Percentiles rank a stretch among this genome's conserved stretches.
Evolutionary conservation across 495 filamentous ascomycete species (phyloP).

Genomic region (Neurospora sp.): DNA sequence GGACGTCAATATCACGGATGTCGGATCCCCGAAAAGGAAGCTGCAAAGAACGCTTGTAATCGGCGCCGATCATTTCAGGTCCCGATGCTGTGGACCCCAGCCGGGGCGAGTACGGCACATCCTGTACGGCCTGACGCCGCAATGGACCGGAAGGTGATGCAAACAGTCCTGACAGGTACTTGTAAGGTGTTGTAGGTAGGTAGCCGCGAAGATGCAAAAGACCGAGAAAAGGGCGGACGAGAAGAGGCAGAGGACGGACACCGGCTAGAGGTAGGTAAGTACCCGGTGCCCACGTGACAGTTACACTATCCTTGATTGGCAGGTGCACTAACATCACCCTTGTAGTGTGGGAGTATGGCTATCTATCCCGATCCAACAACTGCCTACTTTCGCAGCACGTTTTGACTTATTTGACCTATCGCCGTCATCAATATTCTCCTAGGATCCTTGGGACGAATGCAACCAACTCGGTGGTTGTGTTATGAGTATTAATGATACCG

Average conservation of each 20-base stretch:
- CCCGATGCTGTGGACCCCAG: background rate
- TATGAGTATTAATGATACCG: background rate
- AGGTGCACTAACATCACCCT: background rate
- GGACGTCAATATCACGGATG: background rate
- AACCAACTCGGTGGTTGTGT: background rate
- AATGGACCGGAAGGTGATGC: background rate
- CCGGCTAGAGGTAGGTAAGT: background rate
- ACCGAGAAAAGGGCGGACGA: background rate
- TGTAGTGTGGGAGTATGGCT: background rate
- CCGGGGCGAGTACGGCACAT: background rate
- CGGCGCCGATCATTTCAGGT: background rate
- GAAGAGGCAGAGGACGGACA: background rate
- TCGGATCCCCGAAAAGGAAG: background rate
- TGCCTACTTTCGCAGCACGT: background rate
- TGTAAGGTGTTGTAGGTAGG: background rate
- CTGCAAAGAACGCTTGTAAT: background rate
- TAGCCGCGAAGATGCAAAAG: background rate
- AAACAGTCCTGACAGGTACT: background rate
- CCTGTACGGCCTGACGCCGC: background rate
- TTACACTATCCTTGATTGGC: background rate
- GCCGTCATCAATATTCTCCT: background rate
- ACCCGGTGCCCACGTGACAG: background rate
- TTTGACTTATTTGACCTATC: background rate
- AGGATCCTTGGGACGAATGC: background rate
- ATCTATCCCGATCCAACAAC: background rate